Base-by-base conservation (phyloP, 2,329 filamentous ascomycete genomes). In the Alternaria rosae region DNA sequence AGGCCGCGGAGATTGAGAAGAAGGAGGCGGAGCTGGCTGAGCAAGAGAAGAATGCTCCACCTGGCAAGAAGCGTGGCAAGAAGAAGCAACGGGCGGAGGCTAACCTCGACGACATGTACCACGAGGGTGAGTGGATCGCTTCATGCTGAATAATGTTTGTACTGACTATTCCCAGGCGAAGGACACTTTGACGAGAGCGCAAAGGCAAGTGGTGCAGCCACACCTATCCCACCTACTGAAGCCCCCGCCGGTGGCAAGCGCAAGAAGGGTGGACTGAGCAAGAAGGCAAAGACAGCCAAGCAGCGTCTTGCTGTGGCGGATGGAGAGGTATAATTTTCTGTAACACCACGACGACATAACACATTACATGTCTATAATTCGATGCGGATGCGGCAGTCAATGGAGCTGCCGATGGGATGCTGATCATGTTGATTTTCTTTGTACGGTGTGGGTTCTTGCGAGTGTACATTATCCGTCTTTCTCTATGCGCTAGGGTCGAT, bases 51-150 rank as follows among this genome's bases (percentile, higher is more conserved):
- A 82, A 81, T 61, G 79, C 79, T 10, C 78, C 76, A 11, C 62
- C 73, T 6, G 74, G 74, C 52, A 75, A 75, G 63, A 79, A 79
- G 78, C 89, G 87, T 65, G 91, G 87, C 67, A 91, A 92, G 64
- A 91, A 92, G 64, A 81, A 79, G 71, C 87, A 86, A 78, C 83
- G 82, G 62, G 83, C 83, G 72, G 87, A 89, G 77, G 82, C 89
- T 66, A 89, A 85, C 74, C 82, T 98, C 80, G 95, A 98, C 79
- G 94, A 97, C 77, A 93, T 99, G 92, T 99, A 99, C 82, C 95
- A 99, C 79, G 95, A 99, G 86, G 95, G 95, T 97, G 80, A 89
- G 92, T 63, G 30, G 44, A 56, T 32, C 54, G n/a, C 1, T 4
- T 6, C 11, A 17, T 6, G 25, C 12, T 13, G 6, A 17, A 8